Base-by-base conservation (phyloP, 306 rosid genomes). In the Lathyrus oleraceus region DNA sequence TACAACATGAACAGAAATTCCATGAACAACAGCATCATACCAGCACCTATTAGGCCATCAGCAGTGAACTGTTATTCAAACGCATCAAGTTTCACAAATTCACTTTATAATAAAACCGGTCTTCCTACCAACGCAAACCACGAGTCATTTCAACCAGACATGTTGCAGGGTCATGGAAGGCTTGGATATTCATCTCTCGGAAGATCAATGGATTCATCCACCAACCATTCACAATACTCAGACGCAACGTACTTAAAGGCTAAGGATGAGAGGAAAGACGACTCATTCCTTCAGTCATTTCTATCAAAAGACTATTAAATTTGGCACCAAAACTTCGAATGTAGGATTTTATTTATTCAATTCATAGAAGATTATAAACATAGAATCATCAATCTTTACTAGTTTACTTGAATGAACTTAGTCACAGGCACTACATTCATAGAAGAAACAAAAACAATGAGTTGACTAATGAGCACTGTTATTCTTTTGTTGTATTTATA, bases 31-130 rank as follows among this genome's bases (percentile, higher is more conserved):
- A 64, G 48, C 78, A 70, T 13, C 15, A 69, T 59, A 7, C 35
- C 79, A 0, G 76, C 68, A 0, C 87, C 85, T 5, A 81, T 88
- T 39, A 87, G 88, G 78, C 89, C 93, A 0, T 79, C 93, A 0
- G 82, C 66, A 0, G 65, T 83, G 81, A 65, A 30, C 54, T 56
- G 56, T 54, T 81, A 81, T 71, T 59, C 83, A 3, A 71, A 19
- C 61, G 20, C 76, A 39, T 14, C 81, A 3, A 59, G 76, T 51
- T 79, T 81, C 57, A 51, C 82, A 35, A 63, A 77, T 71, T 77
- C 87, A 44, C 74, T 79, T 53, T 67, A 74, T 9, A 77, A 42
- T 2, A 73, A 53, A 6, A 8, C 81, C 17, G 62, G 53, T 61
- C 51, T 43, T 14, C 75, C 86, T 51, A 15, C 76, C 35, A 51